phyloP scores from a whole-genome alignment of 768 basidiomycete genomes.

The Leccinum ochraceum region DNA sequence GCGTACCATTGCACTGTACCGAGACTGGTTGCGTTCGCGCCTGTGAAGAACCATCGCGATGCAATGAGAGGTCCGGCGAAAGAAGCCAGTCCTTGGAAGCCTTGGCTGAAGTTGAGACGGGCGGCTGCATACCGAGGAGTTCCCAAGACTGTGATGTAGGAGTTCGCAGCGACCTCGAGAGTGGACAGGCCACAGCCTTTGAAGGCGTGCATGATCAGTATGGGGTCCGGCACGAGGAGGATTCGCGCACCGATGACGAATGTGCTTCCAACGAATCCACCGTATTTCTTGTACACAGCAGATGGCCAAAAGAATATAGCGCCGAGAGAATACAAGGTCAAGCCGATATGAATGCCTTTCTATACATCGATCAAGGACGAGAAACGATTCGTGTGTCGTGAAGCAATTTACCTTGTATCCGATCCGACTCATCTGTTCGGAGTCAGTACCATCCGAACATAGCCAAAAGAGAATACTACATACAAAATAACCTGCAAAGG shows the following conservation, averaged over 20 bases:
- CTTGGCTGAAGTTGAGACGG: slow-evolving; percentile 78
- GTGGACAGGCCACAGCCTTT: slow-evolving; percentile 65
- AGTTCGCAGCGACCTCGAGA: slow-evolving; percentile 75
- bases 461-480: slow-evolving; percentile 27
- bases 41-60: slow-evolving; percentile 72
- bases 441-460: slow-evolving; percentile 2
- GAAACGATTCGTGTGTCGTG: not conserved
- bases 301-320: slow-evolving; percentile 83
- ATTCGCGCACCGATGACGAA: slow-evolving; percentile 57
- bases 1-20: slow-evolving; percentile 67
- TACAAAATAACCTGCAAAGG: slow-evolving; percentile 57
- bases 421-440: slow-evolving; percentile 53
- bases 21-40: slow-evolving; percentile 57
- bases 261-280: slow-evolving; percentile 74
- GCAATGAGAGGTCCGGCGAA: slow-evolving; percentile 77
- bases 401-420: slow-evolving; percentile 61
- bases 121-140: slow-evolving; percentile 64
- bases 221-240: not conserved
- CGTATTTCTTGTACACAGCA: slow-evolving; percentile 64
- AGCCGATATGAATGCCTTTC: slow-evolving; percentile 65
- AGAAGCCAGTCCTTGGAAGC: slow-evolving; percentile 74
- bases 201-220: not conserved
- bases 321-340: slow-evolving; percentile 59
- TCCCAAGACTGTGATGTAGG: slow-evolving; percentile 73
- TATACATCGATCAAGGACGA: slow-evolving; percentile 16